Base-by-base conservation (phyloP, 805 yeast species). In the Osmozyma mogii region DNA sequence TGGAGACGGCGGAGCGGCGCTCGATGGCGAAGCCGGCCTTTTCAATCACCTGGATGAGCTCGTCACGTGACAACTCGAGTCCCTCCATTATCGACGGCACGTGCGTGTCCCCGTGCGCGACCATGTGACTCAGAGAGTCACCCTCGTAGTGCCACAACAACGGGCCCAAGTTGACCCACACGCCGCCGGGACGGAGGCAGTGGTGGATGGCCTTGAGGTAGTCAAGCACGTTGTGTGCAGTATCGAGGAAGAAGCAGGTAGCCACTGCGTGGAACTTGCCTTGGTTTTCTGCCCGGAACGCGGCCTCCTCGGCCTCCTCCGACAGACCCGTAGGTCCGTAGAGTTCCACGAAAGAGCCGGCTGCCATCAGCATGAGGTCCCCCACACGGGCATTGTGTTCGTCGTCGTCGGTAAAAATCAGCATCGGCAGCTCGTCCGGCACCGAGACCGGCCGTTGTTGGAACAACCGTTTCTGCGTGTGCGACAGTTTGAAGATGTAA, bases 131-230 rank as follows among this genome's bases (percentile, higher is more conserved):
- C 19, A 65, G 70, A 32, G 68, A 70, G 21, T 35, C 37, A 6
- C 41, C 43, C 41, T 78, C 87, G 45, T 67, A 75, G 50, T 81
- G 89, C 87, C 87, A 78, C 29, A 75, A 52, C 25, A 78, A 52
- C 0, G 84, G 85, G 0, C 87, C 87, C 45, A 75, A 70, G 43
- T 78, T 77, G 16, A 76, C 53, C 84, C 84, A 78, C 11, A 52
- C 32, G 0, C 80, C 84, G 14, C 51, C 55, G 0, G 49, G 45
- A 19, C 59, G 56, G 34, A 77, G 41, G 15, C 70, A 59, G 40
- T 70, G 60, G 22, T 54, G 49, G 2, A 78, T 61, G 0, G 78
- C 54, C 28, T 57, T 58, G 23, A 78, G 23, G 40, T 76, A 77
- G 27, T 77, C 82, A 9, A 77, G 61, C 15, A 76, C 50, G 45